Percentiles rank a stretch among this genome's conserved stretches.
Conservation (phyloP, 225 moss, liverwort and hornwort species). For the Marchantia polymorpha region DNA sequence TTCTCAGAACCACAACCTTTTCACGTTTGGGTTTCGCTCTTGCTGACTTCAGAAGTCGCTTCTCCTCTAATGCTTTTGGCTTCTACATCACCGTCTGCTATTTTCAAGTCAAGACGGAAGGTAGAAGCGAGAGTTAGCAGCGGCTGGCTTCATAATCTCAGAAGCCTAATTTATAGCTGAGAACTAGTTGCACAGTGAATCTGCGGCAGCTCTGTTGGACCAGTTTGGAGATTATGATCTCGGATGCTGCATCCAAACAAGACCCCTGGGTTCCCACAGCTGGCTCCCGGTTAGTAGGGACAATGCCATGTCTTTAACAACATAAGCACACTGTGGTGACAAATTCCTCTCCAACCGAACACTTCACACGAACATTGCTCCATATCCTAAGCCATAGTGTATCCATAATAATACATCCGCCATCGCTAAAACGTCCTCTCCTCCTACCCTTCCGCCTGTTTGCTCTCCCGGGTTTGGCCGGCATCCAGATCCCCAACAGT, state of each 20-base stretch:
- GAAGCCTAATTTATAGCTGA: too few species aligned
- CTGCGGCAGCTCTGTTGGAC: too few species aligned
- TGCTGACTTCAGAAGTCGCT: background rate
- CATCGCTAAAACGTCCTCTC: too few species aligned
- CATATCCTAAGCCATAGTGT: too few species aligned
- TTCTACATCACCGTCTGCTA: background rate
- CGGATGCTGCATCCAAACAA: constrained; percentile 6
- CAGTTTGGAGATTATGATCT: background rate
- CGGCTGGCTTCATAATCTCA: too few species aligned
- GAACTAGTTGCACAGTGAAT: too few species aligned
- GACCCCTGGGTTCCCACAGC: background rate
- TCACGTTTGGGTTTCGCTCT: background rate
- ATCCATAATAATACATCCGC: too few species aligned
- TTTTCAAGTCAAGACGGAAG: too few species aligned
- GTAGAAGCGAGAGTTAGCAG: too few species aligned
- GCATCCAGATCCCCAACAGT: too few species aligned
- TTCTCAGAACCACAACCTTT: background rate
- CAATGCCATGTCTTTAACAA: constrained; percentile 2
- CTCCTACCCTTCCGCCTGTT: too few species aligned
- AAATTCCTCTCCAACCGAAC: background rate
- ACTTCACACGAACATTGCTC: background rate
- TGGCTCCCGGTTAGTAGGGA: background rate
- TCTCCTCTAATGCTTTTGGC: background rate
- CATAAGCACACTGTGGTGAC: background rate
- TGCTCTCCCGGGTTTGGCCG: too few species aligned